phyloP scores from a whole-genome alignment of 208 protist genomes.

The Leishmania turanica region DNA sequence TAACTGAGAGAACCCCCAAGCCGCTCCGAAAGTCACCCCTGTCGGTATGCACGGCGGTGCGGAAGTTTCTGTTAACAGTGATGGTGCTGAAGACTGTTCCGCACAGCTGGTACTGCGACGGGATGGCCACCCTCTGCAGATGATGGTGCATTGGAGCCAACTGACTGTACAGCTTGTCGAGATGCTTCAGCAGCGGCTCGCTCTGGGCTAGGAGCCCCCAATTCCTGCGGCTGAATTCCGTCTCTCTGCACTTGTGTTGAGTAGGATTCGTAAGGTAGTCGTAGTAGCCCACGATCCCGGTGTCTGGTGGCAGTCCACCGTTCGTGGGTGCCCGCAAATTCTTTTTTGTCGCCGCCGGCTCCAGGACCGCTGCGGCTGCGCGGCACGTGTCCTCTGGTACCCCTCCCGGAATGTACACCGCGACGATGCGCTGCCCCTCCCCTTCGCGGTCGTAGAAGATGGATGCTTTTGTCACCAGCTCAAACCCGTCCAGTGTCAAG shows the following conservation, averaged over 20 bases:
- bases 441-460: conserved; percentile 61
- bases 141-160: conserved; percentile 73
- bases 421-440: conserved; percentile 48
- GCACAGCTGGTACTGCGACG: conserved; percentile 69
- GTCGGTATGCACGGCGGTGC: conserved; percentile 90
- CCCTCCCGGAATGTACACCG: conserved; percentile 68
- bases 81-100: conserved; percentile 91
- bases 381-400: conserved; percentile 52
- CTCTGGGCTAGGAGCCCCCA: conserved; percentile 51
- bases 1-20: conserved; percentile 75
- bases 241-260: conserved; percentile 85
- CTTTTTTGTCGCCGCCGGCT: conserved; percentile 69
- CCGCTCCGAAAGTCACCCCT: conserved; percentile 87
- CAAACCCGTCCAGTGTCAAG: conserved; percentile 57
- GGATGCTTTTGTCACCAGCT: conserved; percentile 58
- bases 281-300: conserved; percentile 91
- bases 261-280: conserved; percentile 90
- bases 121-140: conserved; percentile 78
- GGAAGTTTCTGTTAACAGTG: conserved; percentile 91
- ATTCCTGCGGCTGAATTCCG: conserved; percentile 78
- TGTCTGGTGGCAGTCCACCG: conserved; percentile 82
- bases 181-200: conserved; percentile 45
- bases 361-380: conserved; percentile 50
- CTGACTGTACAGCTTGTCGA: conserved; percentile 76
- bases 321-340: conserved; percentile 82